A percentile compares a stretch with the other conserved stretches of the same genome.
phyloP scores from a whole-genome alignment of 352 stramenopile species.

The Pythium folliculosum region DNA sequence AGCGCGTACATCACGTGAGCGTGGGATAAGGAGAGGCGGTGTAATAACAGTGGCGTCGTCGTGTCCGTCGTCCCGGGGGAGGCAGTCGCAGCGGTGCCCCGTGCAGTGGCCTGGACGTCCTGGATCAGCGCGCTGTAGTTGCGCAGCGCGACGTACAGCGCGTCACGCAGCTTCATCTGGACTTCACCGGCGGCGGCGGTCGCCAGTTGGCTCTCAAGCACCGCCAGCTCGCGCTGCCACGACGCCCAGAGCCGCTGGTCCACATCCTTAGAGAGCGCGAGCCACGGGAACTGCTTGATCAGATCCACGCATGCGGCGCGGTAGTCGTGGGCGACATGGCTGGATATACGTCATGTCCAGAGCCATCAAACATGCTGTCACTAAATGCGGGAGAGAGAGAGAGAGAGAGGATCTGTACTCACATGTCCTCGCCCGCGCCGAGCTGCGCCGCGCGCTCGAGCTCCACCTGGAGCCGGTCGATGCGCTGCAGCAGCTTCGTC shows the following conservation, averaged over 20 bases:
- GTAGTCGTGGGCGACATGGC: slow-evolving; percentile 24
- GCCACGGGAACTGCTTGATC: slow-evolving; percentile 26
- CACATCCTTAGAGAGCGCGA: slow-evolving; percentile 31
- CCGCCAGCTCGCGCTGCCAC: slow-evolving; percentile 63
- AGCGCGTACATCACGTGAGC: slow-evolving; percentile 29
- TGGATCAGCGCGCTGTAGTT: slow-evolving; percentile 31
- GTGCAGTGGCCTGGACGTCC: slow-evolving; percentile 21
- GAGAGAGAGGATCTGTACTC: not conserved
- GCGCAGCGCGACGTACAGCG: slow-evolving; percentile 22
- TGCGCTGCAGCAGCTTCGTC: slow-evolving; percentile 21
- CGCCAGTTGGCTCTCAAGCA: slow-evolving; percentile 27
- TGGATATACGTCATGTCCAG: not conserved
- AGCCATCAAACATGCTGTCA: not conserved
- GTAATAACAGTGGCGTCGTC: slow-evolving; percentile 17
- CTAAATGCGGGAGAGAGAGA: not conserved
- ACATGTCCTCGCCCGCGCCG: slow-evolving; percentile 1
- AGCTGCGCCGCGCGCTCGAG: slow-evolving; percentile 8
- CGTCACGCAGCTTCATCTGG: slow-evolving; percentile 25
- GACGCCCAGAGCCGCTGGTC: slow-evolving; percentile 62
- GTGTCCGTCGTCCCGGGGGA: not conserved
- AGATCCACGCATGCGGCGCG: slow-evolving; percentile 19
- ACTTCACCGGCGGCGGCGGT: not conserved
- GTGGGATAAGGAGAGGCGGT: slow-evolving; percentile 25
- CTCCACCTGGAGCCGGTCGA: slow-evolving; percentile 23
- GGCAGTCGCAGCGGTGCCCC: not conserved